phyloP scores from a whole-genome alignment of 805 yeast genomes.

The Monosporozyma yasuniensis region DNA sequence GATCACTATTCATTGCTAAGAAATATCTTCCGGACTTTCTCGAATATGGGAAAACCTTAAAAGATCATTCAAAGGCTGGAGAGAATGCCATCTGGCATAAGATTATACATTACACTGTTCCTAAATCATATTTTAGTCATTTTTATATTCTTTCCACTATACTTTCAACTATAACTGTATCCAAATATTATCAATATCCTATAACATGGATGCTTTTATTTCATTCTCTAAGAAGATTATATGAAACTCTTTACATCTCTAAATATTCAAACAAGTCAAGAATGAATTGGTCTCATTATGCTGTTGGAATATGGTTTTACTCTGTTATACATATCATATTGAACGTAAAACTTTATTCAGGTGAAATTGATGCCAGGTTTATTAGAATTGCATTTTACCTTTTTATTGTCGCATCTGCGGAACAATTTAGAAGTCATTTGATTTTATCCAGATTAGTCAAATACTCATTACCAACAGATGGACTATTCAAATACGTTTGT shows the following conservation, averaged over 20 bases:
- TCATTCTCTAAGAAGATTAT: conserved; percentile 48
- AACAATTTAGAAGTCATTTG: conserved; percentile 36
- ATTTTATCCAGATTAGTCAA: conserved; percentile 43
- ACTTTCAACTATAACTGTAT: conserved; percentile 21
- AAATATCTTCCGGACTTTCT: conserved; percentile 30
- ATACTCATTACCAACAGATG: conserved; percentile 46
- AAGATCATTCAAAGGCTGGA: conserved; percentile 4
- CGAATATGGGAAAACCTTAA: conserved; percentile 39
- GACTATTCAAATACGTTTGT: conserved; percentile 41
- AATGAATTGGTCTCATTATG: conserved; percentile 59
- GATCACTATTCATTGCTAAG: conserved; percentile 30
- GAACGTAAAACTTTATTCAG: conserved; percentile 22
- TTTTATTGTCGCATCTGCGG: conserved; percentile 21
- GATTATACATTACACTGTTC: conserved; percentile 38
- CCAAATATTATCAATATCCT: conserved; percentile 6
- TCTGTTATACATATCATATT: conserved; percentile 37
- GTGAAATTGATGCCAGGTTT: conserved; percentile 6
- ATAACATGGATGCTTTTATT: conserved; percentile 28
- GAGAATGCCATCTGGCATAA: conserved; percentile 2
- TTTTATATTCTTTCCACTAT: conserved; percentile 44
- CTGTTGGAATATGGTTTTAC: conserved; percentile 57
- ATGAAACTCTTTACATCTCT: conserved; percentile 45
- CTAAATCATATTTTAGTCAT: conserved; percentile 55
- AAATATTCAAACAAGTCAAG: conserved; percentile 39
- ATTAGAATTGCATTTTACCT: conserved; percentile 17